Conservation (phyloP, 2,329 filamentous ascomycete genomes). For the Septoria petroselini region DNA sequence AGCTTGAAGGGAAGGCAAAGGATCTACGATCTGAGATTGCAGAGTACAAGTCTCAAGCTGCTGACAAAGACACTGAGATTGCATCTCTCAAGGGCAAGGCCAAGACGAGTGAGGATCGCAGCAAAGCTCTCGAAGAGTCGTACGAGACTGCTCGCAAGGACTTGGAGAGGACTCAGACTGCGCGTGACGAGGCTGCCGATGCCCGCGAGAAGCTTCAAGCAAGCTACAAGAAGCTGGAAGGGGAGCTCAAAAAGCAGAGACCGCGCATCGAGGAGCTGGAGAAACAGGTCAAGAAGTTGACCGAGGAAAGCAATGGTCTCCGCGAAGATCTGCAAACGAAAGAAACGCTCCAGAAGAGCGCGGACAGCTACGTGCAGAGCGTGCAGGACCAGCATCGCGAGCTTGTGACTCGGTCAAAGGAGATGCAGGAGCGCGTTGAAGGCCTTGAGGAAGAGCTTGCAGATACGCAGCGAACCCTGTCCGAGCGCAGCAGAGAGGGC, state of each 20-base stretch:
- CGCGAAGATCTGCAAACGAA: slow-evolving; percentile 82
- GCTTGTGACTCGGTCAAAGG: slow-evolving; percentile 85
- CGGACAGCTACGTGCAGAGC: slow-evolving; percentile 79
- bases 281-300: slow-evolving; percentile 66
- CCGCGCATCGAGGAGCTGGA: slow-evolving; percentile 70
- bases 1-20: slow-evolving; percentile 77
- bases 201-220: slow-evolving; percentile 66
- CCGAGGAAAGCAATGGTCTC: slow-evolving; percentile 63
- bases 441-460: slow-evolving; percentile 87
- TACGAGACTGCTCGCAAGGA: slow-evolving; percentile 72
- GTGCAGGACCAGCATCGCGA: slow-evolving; percentile 93
- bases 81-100: slow-evolving; percentile 75
- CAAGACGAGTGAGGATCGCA: slow-evolving; percentile 67
- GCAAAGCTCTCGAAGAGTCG: slow-evolving; percentile 74
- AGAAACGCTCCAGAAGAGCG: slow-evolving; percentile 77
- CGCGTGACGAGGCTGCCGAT: slow-evolving; percentile 74
- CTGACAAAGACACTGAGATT: slow-evolving; percentile 75
- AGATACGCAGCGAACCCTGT: slow-evolving; percentile 81
- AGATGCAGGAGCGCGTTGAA: slow-evolving; percentile 76
- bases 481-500: slow-evolving; percentile 83
- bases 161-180: slow-evolving; percentile 70
- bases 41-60: slow-evolving; percentile 64
- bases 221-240: slow-evolving; percentile 69
- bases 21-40: slow-evolving; percentile 74
- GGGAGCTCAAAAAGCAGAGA: slow-evolving; percentile 60